phyloP scores from a whole-genome alignment of 2,329 filamentous ascomycete genomes.

The Ceratocystis cubensis region DNA sequence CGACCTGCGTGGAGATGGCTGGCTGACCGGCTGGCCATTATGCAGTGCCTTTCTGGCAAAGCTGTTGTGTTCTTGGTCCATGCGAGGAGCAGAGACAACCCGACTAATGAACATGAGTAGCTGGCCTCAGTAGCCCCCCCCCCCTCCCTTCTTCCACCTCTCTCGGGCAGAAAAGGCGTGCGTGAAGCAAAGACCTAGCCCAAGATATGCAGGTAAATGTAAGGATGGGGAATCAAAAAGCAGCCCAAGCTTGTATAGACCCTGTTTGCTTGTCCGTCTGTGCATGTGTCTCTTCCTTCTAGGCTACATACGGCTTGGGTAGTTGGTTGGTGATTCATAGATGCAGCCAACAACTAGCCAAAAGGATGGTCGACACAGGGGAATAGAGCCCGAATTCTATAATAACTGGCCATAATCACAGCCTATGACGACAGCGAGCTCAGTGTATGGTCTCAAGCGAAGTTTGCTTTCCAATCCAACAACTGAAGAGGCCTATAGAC shows the following conservation, averaged over 20 bases:
- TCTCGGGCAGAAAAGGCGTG: too few relatives aligned
- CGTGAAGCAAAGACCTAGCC: too few relatives aligned
- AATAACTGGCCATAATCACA: too few relatives aligned
- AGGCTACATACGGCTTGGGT: neutral
- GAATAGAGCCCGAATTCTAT: neutral
- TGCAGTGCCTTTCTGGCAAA: neutral
- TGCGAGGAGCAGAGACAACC: neutral
- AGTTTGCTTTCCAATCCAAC: too few relatives aligned
- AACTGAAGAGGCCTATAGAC: too few relatives aligned
- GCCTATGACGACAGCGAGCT: too few relatives aligned
- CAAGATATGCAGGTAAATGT: too few relatives aligned
- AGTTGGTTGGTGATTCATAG: neutral
- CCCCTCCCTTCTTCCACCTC: too few relatives aligned
- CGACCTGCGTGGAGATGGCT: neutral
- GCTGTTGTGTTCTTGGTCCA: neutral
- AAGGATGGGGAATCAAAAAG: too few relatives aligned
- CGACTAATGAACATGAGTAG: neutral
- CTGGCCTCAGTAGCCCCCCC: neutral
- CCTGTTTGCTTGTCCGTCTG: neutral
- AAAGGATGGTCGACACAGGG: neutral
- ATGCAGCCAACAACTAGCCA: neutral
- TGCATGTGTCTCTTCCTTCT: conserved; percentile 1
- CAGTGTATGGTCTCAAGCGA: too few relatives aligned
- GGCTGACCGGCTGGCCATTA: neutral
- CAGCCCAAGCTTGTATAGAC: neutral